Evolutionary conservation across 192 early-diverging fungal genomes (phyloP).

Genomic region (Backusella tuberculispora): DNA sequence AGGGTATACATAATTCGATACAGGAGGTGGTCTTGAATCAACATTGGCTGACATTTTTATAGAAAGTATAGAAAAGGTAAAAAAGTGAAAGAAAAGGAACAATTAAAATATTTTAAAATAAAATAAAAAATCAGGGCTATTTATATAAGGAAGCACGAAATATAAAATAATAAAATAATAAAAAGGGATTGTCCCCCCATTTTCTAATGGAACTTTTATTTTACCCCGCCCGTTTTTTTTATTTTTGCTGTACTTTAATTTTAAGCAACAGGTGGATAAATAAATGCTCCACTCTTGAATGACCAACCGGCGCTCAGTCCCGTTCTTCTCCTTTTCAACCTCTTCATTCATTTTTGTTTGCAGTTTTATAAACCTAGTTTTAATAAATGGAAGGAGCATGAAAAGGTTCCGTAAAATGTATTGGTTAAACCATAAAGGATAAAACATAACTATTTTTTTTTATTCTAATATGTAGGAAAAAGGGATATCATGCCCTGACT

Average conservation of each 20-base stretch:
- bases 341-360: constrained; percentile 7
- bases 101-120: constrained; percentile 7
- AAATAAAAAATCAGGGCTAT: constrained; percentile 10
- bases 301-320: neutral
- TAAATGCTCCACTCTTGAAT: constrained; percentile 1
- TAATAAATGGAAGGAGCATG: neutral
- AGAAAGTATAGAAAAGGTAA: neutral
- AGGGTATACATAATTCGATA: constrained; percentile 22
- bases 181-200: constrained; percentile 11
- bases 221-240: neutral
- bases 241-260: neutral
- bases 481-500: neutral
- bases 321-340: neutral
- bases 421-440: constrained; percentile 2
- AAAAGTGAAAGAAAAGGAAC: neutral
- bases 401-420: neutral
- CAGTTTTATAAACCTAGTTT: constrained; percentile 4
- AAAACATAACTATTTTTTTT: neutral
- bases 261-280: constrained; percentile 16
- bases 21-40: constrained; percentile 15
- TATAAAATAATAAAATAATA: neutral
- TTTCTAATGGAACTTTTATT: neutral
- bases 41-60: constrained; percentile 18
- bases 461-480: neutral
- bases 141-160: constrained; percentile 10